These are phyloP conservation scores for Penicillium dipodomyicola DNA, from an alignment of 495 filamentous ascomycete species.

Conservation along the genomic window DNA sequence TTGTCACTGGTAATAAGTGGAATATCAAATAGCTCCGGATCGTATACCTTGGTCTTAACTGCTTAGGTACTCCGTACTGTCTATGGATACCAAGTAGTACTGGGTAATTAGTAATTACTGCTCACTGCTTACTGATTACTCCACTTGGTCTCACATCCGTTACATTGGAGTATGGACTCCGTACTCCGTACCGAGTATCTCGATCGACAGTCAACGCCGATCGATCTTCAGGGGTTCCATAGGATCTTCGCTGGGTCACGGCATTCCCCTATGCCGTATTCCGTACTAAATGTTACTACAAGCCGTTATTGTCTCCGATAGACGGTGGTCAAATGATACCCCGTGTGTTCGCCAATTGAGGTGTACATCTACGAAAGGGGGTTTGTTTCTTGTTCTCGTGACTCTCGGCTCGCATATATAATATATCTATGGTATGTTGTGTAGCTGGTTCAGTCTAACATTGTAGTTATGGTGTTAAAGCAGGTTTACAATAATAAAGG, in stretches of 20 bases:
- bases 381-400: not conserved
- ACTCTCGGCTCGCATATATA: not conserved
- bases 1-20: not conserved
- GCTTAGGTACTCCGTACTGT: not conserved
- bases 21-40: not conserved
- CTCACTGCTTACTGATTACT: not conserved
- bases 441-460: not conserved
- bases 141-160: constrained; percentile 10
- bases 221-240: constrained; percentile 18
- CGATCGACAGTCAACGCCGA: constrained; percentile 9
- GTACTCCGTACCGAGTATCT: not conserved
- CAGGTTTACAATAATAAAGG: not conserved
- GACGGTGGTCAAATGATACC: not conserved
- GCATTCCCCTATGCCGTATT: not conserved
- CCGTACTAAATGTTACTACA: not conserved
- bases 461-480: not conserved
- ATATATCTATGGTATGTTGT: not conserved
- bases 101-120: not conserved
- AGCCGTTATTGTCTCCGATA: not conserved
- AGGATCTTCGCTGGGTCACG: constrained; percentile 1
- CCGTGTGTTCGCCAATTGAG: not conserved
- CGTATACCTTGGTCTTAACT: not conserved
- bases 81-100: no score
- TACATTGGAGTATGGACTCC: not conserved
- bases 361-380: not conserved